Conservation (phyloP, 2,329 filamentous ascomycete species). For the Phyllosticta ampelicida region DNA sequence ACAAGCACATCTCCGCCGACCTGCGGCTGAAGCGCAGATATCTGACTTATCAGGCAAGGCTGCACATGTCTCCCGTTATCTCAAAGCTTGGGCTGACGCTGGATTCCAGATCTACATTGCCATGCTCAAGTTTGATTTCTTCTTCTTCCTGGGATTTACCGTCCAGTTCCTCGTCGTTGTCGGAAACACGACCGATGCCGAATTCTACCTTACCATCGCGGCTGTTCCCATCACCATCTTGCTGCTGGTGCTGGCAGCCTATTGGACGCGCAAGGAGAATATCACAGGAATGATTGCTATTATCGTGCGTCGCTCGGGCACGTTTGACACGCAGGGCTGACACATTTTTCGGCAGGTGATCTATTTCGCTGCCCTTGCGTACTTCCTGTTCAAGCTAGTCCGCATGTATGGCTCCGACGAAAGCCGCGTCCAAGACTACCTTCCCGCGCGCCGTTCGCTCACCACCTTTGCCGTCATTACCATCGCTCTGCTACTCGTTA, state of each 20-base stretch:
- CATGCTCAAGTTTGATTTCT: slow-evolving; percentile 97
- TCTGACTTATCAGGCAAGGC: slow-evolving; percentile 82
- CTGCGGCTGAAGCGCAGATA: slow-evolving; percentile 94
- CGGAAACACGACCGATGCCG: slow-evolving; percentile 51
- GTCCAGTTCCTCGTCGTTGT: slow-evolving; percentile 96
- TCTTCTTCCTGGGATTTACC: slow-evolving; percentile 98
- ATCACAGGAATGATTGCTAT: slow-evolving; percentile 64
- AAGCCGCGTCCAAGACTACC: slow-evolving; percentile 46
- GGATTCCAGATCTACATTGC: slow-evolving; percentile 79
- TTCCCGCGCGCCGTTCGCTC: slow-evolving; percentile 70
- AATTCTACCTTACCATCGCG: slow-evolving; percentile 77
- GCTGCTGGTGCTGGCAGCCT: slow-evolving; percentile 76
- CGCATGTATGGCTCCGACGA: slow-evolving; percentile 70
- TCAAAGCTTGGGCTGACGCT: background rate
- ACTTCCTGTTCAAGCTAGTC: slow-evolving; percentile 97
- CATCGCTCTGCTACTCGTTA: slow-evolving; percentile 75
- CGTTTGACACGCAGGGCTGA: background rate
- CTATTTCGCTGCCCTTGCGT: slow-evolving; percentile 80
- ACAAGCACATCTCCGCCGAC: slow-evolving; percentile 98
- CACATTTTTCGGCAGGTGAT: slow-evolving; percentile 41
- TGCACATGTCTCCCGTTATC: background rate
- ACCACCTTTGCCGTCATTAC: slow-evolving; percentile 93
- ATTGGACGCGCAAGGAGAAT: slow-evolving; percentile 75
- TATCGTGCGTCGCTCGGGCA: slow-evolving; percentile 41
- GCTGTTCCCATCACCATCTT: slow-evolving; percentile 85